Percentiles rank a stretch among this genome's conserved stretches.
phyloP scores from a whole-genome alignment of 139 green algal species.

The Asterochloris erici region DNA sequence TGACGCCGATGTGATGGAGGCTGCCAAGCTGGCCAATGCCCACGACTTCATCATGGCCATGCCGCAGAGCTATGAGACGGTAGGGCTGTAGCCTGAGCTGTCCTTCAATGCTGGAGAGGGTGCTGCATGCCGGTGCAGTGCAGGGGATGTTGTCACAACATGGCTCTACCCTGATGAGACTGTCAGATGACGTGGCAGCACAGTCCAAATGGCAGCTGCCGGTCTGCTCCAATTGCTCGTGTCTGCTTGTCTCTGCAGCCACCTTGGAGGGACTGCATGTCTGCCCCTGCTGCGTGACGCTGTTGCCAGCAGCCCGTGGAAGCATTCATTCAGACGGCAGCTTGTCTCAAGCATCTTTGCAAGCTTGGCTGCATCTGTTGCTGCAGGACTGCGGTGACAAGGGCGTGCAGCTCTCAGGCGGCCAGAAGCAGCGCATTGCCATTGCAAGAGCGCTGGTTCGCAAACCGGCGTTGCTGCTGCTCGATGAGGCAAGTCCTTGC shows the following conservation, averaged over 20 bases:
- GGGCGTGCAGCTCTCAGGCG: constrained; percentile 75
- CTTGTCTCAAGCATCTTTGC: too few relatives aligned
- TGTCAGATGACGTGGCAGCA: not conserved
- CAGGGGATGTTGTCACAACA: not conserved
- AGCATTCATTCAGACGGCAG: too few relatives aligned
- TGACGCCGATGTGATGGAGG: constrained; percentile 56
- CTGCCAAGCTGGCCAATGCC: constrained; percentile 69
- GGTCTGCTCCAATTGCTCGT: too few relatives aligned
- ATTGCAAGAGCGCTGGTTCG: constrained; percentile 88
- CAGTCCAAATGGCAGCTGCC: not conserved
- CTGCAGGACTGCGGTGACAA: constrained; percentile 68
- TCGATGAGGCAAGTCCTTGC: constrained; percentile 71
- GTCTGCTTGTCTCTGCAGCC: too few relatives aligned
- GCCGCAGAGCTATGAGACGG: constrained; percentile 66
- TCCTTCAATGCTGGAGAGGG: too few relatives aligned
- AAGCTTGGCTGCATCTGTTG: not conserved
- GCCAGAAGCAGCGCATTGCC: constrained; percentile 88
- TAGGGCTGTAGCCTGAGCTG: not conserved
- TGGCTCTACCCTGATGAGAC: not conserved
- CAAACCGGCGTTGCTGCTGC: constrained; percentile 70
- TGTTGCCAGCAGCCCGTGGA: too few relatives aligned
- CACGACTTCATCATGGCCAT: constrained; percentile 76
- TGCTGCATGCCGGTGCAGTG: not conserved
- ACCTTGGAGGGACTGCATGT: too few relatives aligned
- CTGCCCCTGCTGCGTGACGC: too few relatives aligned